phyloP scores from a whole-genome alignment of 2,329 filamentous ascomycete genomes.

The Lasiodiplodia citricola region DNA sequence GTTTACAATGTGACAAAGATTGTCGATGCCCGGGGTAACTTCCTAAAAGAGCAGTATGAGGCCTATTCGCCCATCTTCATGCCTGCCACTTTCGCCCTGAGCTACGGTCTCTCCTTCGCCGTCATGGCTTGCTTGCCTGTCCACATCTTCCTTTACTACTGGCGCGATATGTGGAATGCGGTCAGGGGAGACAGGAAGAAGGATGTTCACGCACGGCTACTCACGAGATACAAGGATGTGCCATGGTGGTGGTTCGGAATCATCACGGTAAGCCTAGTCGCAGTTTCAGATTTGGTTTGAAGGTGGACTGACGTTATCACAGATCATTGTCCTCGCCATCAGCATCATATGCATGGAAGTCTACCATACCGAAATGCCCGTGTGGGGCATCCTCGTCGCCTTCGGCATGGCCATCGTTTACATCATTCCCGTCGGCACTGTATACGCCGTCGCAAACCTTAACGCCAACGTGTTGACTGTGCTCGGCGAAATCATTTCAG shows the following conservation, averaged over 20 bases:
- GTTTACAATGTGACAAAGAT: constrained; percentile 64
- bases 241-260: constrained; percentile 63
- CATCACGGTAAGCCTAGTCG: constrained; percentile 40
- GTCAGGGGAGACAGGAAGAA: constrained; percentile 57
- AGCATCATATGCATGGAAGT: constrained; percentile 49
- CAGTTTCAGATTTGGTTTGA: background rate
- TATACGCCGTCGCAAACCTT: constrained; percentile 24
- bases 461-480: constrained; percentile 57
- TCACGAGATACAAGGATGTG: constrained; percentile 61
- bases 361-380: constrained; percentile 24
- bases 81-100: constrained; percentile 43
- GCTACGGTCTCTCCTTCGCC: constrained; percentile 46
- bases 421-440: constrained; percentile 25
- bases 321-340: constrained; percentile 34
- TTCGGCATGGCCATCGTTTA: constrained; percentile 23
- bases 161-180: constrained; percentile 57
- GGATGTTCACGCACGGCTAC: constrained; percentile 53
- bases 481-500: constrained; percentile 58
- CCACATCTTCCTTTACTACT: constrained; percentile 42
- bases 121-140: constrained; percentile 41
- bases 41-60: constrained; percentile 46
- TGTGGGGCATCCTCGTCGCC: constrained; percentile 23
- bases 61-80: constrained; percentile 49
- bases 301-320: background rate
- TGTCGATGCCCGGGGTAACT: constrained; percentile 37